phyloP scores from a whole-genome alignment of 805 yeast species.

The Candida schatavii region DNA sequence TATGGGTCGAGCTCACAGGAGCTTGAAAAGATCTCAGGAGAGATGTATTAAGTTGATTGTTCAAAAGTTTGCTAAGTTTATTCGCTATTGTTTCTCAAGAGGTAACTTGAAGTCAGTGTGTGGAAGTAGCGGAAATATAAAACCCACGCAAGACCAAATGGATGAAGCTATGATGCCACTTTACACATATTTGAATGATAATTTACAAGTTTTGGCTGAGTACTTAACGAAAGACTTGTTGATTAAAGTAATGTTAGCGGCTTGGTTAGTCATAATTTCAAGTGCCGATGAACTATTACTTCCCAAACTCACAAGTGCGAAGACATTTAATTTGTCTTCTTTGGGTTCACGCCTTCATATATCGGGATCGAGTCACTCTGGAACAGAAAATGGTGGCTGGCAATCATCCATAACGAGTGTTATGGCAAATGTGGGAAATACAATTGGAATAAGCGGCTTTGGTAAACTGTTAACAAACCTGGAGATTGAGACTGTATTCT shows the following conservation, averaged over 20 bases:
- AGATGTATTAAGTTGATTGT: constrained; percentile 68
- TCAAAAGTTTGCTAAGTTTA: constrained; percentile 64
- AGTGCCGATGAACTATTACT: constrained; percentile 69
- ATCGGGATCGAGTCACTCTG: constrained; percentile 6
- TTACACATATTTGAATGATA: constrained; percentile 69
- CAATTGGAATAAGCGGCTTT: constrained; percentile 43
- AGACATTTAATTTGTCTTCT: constrained; percentile 24
- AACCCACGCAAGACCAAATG: constrained; percentile 45
- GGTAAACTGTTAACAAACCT: constrained; percentile 53
- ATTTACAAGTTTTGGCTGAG: constrained; percentile 60
- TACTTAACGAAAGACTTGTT: constrained; percentile 54
- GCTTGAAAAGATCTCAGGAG: constrained; percentile 61
- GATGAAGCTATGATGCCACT: constrained; percentile 70
- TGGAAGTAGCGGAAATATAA: constrained; percentile 44
- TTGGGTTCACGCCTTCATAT: constrained; percentile 17
- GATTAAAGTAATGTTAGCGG: constrained; percentile 64
- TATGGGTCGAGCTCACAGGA: constrained; percentile 71
- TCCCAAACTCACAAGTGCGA: constrained; percentile 61
- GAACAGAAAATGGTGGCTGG: constrained; percentile 26
- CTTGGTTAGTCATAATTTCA: constrained; percentile 74
- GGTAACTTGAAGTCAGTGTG: constrained; percentile 55
- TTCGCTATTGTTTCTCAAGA: constrained; percentile 56
- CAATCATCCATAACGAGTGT: constrained; percentile 47
- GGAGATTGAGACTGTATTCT: constrained; percentile 66
- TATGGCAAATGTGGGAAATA: constrained; percentile 47